Evolutionary conservation across 2,329 filamentous ascomycete genomes (phyloP), one percentile per base, ranked within the genome.

Genomic region (Penicillium sp.): DNA sequence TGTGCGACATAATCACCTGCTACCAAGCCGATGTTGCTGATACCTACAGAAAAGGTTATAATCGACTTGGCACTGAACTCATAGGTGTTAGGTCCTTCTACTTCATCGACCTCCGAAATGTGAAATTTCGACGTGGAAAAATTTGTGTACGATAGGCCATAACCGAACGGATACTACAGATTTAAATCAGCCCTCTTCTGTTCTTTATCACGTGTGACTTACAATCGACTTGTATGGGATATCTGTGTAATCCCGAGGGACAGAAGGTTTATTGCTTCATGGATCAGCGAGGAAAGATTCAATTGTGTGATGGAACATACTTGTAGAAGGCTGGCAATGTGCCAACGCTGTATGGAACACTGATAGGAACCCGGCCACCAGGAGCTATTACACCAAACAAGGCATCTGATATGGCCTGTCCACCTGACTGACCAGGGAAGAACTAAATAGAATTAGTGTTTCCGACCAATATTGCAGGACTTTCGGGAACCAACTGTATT

Each of bases 11-110:
- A 72, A 30, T 69, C 73, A 3, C 75, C 75, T 2, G 57, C 50
- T 9, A 66, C 21, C 0, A 41, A 13, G 1, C 75, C 74, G 1
- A 46, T 68, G 42, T 78, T 78, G 21, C 48, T 63, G 3, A 77
- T 52, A 1, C 29, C 51, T 7, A 65, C 64, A 0, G 65, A 63
- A 52, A 78, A 79, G 1, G 44, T 59, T 7, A 79, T 67, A 0
- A 52, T 69, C 15, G 59, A 61, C 1, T 55, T 58, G 0, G 59
- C 59, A 7, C 55, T 57, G 40, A 77, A 75, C 1, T 49, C 49
- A 1, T 57, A 58, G 1, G 65, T 24, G 1, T 6, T 7, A 3
- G 4, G 3, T 1, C 13, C 20, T 1, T 30, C 9, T 0, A 4
- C 4, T 18, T 17, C 12, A 4, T 29, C 20, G 3, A 32, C 15